A percentile compares a stretch with the other conserved stretches of the same genome.
These are phyloP conservation scores for Camellia granthamiana DNA, from an alignment of 148 eudicot genomes.

Conservation along the genomic window DNA sequence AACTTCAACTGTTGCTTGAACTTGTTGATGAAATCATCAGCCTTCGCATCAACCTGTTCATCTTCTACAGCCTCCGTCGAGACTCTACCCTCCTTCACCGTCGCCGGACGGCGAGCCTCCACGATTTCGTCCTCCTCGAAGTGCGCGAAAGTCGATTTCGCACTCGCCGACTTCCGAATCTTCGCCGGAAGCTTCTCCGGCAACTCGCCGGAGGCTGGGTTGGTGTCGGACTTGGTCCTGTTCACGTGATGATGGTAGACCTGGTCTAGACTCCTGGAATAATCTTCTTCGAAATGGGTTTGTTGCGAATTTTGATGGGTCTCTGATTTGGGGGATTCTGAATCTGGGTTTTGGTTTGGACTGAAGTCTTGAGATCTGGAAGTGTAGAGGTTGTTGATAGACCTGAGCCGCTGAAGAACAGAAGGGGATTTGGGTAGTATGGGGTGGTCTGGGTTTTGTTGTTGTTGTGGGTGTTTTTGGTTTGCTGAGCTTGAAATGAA, in stretches of 20 bases:
- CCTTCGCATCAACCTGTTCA: conserved; percentile 70
- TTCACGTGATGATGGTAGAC: conserved; percentile 46
- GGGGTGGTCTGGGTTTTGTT: conserved; percentile 9
- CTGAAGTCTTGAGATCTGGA: conserved; percentile 32
- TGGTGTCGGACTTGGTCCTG: conserved; percentile 61
- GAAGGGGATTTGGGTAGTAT: conserved; percentile 45
- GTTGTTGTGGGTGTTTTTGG: conserved; percentile 21
- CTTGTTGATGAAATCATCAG: conserved; percentile 77
- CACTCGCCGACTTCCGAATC: conserved; percentile 71
- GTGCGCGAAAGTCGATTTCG: conserved; percentile 38
- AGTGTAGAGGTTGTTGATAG: conserved; percentile 50
- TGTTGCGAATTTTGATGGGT: too few relatives aligned
- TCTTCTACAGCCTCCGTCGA: conserved; percentile 28
- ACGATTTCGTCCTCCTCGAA: conserved; percentile 29
- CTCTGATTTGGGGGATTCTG: conserved; percentile 4
- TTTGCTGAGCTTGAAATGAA: conserved; percentile 51
- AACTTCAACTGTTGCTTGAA: conserved; percentile 66
- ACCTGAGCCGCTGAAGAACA: conserved; percentile 64
- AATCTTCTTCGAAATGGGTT: conserved; percentile 10
- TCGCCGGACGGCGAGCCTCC: conserved; percentile 38
- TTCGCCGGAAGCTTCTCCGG: conserved; percentile 46
- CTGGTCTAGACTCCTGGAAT: conserved; percentile 49
- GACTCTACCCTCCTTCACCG: conserved; percentile 29
- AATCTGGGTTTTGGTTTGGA: conserved; percentile 16
- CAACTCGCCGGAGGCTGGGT: conserved; percentile 43